Conservation (phyloP, 331 rosid genomes). For the Prunus yedoensis region DNA sequence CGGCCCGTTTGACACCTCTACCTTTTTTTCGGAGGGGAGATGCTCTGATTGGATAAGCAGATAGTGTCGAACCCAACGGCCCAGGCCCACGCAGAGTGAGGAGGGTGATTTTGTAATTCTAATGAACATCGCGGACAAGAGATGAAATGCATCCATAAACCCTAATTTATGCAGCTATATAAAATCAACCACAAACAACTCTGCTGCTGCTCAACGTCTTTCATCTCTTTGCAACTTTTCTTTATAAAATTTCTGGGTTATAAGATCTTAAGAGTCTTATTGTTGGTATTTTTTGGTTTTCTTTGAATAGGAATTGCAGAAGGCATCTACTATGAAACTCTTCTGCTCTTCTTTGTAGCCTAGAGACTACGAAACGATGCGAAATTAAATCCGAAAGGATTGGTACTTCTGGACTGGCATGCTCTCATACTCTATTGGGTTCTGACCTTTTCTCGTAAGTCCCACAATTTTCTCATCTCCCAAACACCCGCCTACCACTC, state of each 20-base stretch:
- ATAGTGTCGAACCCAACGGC: too few relatives aligned
- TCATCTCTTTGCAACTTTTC: neutral
- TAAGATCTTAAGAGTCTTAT: neutral
- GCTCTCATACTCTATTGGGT: slow-evolving; percentile 29
- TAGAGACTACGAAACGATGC: slow-evolving; percentile 52
- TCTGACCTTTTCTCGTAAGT: slow-evolving; percentile 69
- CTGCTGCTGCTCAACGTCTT: neutral
- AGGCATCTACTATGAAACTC: slow-evolving; percentile 54
- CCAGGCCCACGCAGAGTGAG: too few relatives aligned
- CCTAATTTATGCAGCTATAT: neutral
- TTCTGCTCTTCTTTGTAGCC: slow-evolving; percentile 25
- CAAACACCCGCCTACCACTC: neutral
- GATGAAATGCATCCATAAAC: too few relatives aligned
- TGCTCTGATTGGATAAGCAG: too few relatives aligned
- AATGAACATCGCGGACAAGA: neutral
- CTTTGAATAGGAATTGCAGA: neutral
- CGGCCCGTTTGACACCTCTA: too few relatives aligned
- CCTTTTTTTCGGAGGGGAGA: too few relatives aligned
- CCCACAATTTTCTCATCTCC: slow-evolving; percentile 29
- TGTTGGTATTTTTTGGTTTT: too few relatives aligned
- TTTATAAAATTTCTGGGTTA: neutral
- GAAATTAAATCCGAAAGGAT: slow-evolving; percentile 22
- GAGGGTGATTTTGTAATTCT: too few relatives aligned
- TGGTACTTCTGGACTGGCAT: slow-evolving; percentile 60
- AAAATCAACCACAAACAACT: neutral